Conservation (phyloP, 2,329 filamentous ascomycete genomes). For the Aspergillus luchuensis region DNA sequence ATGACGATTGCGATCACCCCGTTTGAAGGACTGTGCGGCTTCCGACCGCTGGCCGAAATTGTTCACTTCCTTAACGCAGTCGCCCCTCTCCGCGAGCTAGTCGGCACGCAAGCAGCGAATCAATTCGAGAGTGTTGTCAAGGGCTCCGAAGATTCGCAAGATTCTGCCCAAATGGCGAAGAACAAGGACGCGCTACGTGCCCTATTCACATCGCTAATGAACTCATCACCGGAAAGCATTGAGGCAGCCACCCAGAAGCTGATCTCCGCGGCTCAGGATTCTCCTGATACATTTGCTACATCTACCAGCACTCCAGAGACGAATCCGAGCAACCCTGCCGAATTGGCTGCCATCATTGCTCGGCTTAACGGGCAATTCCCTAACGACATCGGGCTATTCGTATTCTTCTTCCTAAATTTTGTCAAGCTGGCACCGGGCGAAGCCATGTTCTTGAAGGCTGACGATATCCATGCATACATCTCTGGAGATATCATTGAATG, state of each 20-base stretch:
- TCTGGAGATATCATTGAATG: constrained; percentile 89
- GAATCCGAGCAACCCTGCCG: constrained; percentile 49
- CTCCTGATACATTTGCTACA: constrained; percentile 72
- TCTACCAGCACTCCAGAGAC: constrained; percentile 35
- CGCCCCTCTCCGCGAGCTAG: constrained; percentile 64
- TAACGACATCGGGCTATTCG: constrained; percentile 86
- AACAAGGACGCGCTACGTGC: constrained; percentile 80
- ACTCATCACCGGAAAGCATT: constrained; percentile 67
- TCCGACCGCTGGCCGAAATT: constrained; percentile 84
- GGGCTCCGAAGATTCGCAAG: constrained; percentile 56
- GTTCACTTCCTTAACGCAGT: constrained; percentile 75
- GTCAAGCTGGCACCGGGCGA: constrained; percentile 85
- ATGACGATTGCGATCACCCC: constrained; percentile 98
- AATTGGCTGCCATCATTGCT: constrained; percentile 73
- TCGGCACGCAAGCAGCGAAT: constrained; percentile 57
- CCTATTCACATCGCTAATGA: constrained; percentile 79
- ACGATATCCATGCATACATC: constrained; percentile 93
- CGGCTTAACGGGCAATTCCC: constrained; percentile 84
- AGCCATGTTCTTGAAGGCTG: constrained; percentile 92
- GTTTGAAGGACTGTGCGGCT: constrained; percentile 95
- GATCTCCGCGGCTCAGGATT: constrained; percentile 67
- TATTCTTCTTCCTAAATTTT: constrained; percentile 96
- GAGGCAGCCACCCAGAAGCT: constrained; percentile 67
- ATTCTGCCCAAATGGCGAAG: constrained; percentile 48
- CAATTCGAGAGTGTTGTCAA: constrained; percentile 60